These are phyloP conservation scores for Phialemonium atrogriseum DNA, from an alignment of 2,329 filamentous ascomycete genomes.

Conservation along the genomic window DNA sequence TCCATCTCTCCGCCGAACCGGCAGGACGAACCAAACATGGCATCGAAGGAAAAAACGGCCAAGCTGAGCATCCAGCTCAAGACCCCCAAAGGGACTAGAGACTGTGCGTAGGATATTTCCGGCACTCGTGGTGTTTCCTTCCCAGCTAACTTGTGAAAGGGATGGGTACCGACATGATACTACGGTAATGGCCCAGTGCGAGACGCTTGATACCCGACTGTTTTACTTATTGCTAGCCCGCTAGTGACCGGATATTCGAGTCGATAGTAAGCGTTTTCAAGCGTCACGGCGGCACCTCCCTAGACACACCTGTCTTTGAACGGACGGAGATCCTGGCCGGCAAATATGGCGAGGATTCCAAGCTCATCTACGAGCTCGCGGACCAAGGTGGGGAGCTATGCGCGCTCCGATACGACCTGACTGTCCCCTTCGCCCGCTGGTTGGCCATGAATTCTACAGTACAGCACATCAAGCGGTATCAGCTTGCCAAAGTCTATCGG, in stretches of 20 bases:
- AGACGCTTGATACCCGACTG: too few relatives aligned
- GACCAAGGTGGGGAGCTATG: conserved; percentile 79
- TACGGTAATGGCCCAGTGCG: too few relatives aligned
- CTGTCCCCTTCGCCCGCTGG: conserved; percentile 55
- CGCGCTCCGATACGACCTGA: conserved; percentile 57
- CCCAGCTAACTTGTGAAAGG: too few relatives aligned
- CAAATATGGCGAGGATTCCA: conserved; percentile 20
- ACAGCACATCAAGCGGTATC: conserved; percentile 84
- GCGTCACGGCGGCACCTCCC: conserved; percentile 61
- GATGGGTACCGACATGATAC: conserved; percentile 58
- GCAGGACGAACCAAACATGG: too few relatives aligned
- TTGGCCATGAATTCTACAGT: conserved; percentile 83
- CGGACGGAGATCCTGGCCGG: conserved; percentile 36
- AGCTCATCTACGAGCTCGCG: conserved; percentile 69
- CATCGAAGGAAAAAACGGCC: too few relatives aligned
- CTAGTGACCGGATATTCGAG: conserved; percentile 9
- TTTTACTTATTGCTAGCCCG: too few relatives aligned
- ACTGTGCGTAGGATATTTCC: too few relatives aligned
- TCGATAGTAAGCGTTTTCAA: background rate
- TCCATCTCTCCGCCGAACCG: too few relatives aligned
- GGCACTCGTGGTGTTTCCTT: too few relatives aligned
- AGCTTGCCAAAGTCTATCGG: conserved; percentile 73
- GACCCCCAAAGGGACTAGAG: conserved; percentile 71
- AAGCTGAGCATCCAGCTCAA: too few relatives aligned
- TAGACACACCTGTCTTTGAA: conserved; percentile 71